Conservation (phyloP, 805 yeast genomes). For the Suhomyces xylopsoci region DNA sequence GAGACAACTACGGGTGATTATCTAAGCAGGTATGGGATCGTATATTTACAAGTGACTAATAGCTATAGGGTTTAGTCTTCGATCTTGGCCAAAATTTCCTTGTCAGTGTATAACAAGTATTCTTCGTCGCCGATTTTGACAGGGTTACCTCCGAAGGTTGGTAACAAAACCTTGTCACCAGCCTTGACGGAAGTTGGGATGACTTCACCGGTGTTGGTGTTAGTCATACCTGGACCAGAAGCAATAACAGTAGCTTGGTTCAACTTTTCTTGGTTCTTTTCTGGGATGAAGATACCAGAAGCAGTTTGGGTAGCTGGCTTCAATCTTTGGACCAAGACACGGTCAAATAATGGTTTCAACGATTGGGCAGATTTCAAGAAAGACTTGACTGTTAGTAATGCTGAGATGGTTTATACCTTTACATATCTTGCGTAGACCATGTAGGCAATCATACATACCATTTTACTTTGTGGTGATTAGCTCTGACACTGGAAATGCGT, state of each 20-base stretch:
- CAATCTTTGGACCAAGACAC: constrained; percentile 92
- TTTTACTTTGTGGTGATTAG: not conserved
- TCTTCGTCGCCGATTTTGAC: constrained; percentile 86
- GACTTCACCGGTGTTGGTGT: constrained; percentile 65
- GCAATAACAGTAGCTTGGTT: constrained; percentile 91
- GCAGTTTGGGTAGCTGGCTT: constrained; percentile 91
- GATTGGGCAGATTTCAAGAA: constrained; percentile 79
- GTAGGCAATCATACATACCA: not conserved
- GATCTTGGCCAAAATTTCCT: constrained; percentile 92
- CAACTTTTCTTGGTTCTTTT: constrained; percentile 91
- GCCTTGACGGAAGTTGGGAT: constrained; percentile 72
- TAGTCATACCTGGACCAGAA: constrained; percentile 89
- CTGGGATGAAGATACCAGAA: constrained; percentile 91
- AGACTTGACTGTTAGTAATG: constrained; percentile 39
- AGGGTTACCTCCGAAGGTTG: constrained; percentile 89
- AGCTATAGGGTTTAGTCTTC: constrained; percentile 24
- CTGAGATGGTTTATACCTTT: constrained; percentile 1
- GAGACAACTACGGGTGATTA: not conserved
- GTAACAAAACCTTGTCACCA: constrained; percentile 94
- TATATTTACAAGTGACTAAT: constrained; percentile 3
- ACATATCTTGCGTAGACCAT: not conserved
- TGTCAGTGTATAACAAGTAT: constrained; percentile 81
- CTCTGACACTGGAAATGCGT: not conserved
- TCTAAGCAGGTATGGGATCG: not conserved
- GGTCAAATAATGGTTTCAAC: constrained; percentile 89